Percentiles rank a stretch among this genome's conserved stretches.
Conservation (phyloP, 768 basidiomycete species). For the Hypsizygus marmoreus region DNA sequence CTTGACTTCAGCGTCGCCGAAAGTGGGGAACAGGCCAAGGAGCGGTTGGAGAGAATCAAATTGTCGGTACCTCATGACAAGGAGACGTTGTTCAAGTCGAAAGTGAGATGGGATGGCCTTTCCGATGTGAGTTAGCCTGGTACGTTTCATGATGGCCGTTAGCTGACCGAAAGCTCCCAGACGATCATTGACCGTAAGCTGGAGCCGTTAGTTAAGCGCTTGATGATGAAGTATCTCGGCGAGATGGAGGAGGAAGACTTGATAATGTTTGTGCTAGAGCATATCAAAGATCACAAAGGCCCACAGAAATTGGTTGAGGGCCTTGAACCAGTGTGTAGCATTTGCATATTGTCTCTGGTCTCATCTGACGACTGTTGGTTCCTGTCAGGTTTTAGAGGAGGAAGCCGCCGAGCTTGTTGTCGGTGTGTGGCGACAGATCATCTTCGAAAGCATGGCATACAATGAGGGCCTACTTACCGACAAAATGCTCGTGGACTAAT, state of each 20-base stretch:
- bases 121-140: slow-evolving; percentile 64
- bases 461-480: slow-evolving; percentile 88
- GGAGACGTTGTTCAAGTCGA: slow-evolving; percentile 77
- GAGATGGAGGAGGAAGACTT: slow-evolving; percentile 93
- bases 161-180: slow-evolving; percentile 41
- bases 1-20: slow-evolving; percentile 88
- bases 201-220: slow-evolving; percentile 77
- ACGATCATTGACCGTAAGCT: slow-evolving; percentile 82
- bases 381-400: slow-evolving; percentile 82
- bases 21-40: slow-evolving; percentile 74
- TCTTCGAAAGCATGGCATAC: slow-evolving; percentile 95
- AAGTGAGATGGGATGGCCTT: slow-evolving; percentile 91
- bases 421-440: slow-evolving; percentile 87
- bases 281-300: slow-evolving; percentile 87
- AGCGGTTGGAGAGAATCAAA: slow-evolving; percentile 77
- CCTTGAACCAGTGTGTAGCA: slow-evolving; percentile 77
- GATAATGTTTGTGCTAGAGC: slow-evolving; percentile 91
- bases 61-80: slow-evolving; percentile 75
- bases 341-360: background rate
- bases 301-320: slow-evolving; percentile 88
- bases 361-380: slow-evolving; percentile 1
- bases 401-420: slow-evolving; percentile 81
- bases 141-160: background rate
- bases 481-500: slow-evolving; percentile 75
- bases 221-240: slow-evolving; percentile 87